Percentiles rank a stretch among this genome's conserved stretches.
phyloP scores from a whole-genome alignment of 2,329 filamentous ascomycete species.

The Alternaria brassicicola region DNA sequence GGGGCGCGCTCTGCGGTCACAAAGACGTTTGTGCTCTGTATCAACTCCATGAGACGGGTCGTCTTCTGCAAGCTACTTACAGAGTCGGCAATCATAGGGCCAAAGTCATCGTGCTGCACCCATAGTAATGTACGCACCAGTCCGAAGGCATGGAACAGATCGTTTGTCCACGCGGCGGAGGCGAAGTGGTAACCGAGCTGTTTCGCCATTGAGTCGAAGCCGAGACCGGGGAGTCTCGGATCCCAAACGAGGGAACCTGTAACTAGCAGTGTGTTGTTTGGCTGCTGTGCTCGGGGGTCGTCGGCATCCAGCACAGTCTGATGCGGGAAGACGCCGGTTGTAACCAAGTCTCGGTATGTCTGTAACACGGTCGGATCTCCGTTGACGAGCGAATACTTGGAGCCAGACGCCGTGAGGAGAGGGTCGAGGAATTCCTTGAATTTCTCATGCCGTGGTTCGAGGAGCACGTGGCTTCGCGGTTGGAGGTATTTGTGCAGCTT shows the following conservation, averaged over 20 bases:
- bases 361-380: conserved; percentile 31
- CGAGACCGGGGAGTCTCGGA: conserved; percentile 53
- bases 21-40: conserved; percentile 60
- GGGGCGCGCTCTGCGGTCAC: conserved; percentile 21
- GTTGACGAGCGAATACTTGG: conserved; percentile 56
- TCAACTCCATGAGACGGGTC: conserved; percentile 65
- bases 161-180: conserved; percentile 61
- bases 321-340: conserved; percentile 59
- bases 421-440: conserved; percentile 67
- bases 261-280: conserved; percentile 75
- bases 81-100: conserved; percentile 63
- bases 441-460: conserved; percentile 70
- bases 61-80: conserved; percentile 62
- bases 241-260: conserved; percentile 47
- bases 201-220: conserved; percentile 62
- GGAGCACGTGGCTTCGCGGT: conserved; percentile 80
- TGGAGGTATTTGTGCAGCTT: conserved; percentile 76
- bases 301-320: conserved; percentile 56
- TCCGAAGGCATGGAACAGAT: conserved; percentile 75
- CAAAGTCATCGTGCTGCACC: conserved; percentile 66
- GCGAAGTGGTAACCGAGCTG: conserved; percentile 69
- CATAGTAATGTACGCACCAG: conserved; percentile 80
- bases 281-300: conserved; percentile 52
- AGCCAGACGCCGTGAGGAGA: conserved; percentile 48
- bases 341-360: conserved; percentile 60